Percentiles rank a stretch among this genome's conserved stretches.
phyloP scores from a whole-genome alignment of 1,284 basidiomycete species.

The Chondrostereum purpureum region DNA sequence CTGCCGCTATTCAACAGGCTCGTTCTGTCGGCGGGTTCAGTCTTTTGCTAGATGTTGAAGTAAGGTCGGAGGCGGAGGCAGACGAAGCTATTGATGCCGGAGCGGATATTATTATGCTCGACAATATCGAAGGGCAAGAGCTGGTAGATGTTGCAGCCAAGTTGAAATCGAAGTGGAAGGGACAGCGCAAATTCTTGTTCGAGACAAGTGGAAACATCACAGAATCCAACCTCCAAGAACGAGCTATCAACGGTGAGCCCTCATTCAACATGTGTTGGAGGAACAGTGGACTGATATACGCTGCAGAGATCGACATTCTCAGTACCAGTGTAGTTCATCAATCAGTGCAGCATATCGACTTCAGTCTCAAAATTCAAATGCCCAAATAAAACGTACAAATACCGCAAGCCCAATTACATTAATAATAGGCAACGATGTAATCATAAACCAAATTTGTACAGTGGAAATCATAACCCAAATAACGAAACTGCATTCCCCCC shows the following conservation, averaged over 20 bases:
- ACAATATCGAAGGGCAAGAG: constrained; percentile 83
- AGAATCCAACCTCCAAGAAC: constrained; percentile 69
- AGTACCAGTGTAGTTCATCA: constrained; percentile 93
- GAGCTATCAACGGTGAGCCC: constrained; percentile 71
- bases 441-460: neutral
- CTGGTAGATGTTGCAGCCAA: constrained; percentile 62
- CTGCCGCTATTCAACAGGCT: constrained; percentile 79
- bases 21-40: constrained; percentile 90
- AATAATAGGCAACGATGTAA: neutral
- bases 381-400: constrained; percentile 25
- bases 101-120: constrained; percentile 97
- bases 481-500: constrained; percentile 67
- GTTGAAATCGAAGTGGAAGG: constrained; percentile 73
- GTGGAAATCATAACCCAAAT: constrained; percentile 32
- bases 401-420: constrained; percentile 1
- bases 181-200: constrained; percentile 77
- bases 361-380: constrained; percentile 87
- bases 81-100: constrained; percentile 95
- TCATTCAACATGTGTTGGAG: neutral
- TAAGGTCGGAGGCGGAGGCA: constrained; percentile 82
- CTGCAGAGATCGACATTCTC: constrained; percentile 86
- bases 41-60: constrained; percentile 92
- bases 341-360: constrained; percentile 88
- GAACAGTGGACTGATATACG: neutral
- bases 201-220: constrained; percentile 94